Percentiles rank a stretch among this genome's conserved stretches.
These are phyloP conservation scores for Aureobasidium sp. DNA, from an alignment of 2,329 filamentous ascomycete genomes.

Conservation along the genomic window DNA sequence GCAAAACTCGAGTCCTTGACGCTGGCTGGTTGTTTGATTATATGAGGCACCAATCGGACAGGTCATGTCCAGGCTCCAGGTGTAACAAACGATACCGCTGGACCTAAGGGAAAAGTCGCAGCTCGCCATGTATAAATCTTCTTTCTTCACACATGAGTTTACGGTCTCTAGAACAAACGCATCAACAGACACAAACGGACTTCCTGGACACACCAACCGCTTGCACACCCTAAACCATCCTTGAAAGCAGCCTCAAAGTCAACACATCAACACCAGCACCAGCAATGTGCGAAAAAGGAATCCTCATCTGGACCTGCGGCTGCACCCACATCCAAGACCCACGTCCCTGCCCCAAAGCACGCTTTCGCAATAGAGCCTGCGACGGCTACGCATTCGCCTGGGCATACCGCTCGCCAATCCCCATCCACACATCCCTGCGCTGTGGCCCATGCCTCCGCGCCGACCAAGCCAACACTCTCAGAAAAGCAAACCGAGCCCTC, in stretches of 20 bases:
- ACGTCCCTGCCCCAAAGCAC: background rate
- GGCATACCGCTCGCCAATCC: constrained; percentile 4
- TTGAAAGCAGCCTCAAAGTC: too few relatives aligned
- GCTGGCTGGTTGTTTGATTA: background rate
- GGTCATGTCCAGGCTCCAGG: constrained; percentile 8
- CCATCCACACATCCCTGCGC: background rate
- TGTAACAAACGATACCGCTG: background rate
- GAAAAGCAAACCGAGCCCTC: background rate
- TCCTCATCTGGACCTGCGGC: constrained; percentile 2
- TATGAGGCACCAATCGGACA: background rate
- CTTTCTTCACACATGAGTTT: background rate
- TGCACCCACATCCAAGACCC: constrained; percentile 4
- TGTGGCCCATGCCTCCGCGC: background rate
- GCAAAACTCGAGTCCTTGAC: background rate
- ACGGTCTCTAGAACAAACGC: background rate
- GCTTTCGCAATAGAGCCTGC: background rate
- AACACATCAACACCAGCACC: background rate
- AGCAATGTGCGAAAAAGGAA: constrained; percentile 10
- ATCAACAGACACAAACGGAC: background rate
- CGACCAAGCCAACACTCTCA: background rate
- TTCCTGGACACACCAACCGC: background rate
- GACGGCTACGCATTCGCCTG: constrained; percentile 4
- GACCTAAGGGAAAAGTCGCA: background rate
- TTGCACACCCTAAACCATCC: background rate
- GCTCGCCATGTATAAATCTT: background rate